Evolutionary conservation across 345 rosid genomes (phyloP).

Genomic region (Eucalyptus tenuipes): DNA sequence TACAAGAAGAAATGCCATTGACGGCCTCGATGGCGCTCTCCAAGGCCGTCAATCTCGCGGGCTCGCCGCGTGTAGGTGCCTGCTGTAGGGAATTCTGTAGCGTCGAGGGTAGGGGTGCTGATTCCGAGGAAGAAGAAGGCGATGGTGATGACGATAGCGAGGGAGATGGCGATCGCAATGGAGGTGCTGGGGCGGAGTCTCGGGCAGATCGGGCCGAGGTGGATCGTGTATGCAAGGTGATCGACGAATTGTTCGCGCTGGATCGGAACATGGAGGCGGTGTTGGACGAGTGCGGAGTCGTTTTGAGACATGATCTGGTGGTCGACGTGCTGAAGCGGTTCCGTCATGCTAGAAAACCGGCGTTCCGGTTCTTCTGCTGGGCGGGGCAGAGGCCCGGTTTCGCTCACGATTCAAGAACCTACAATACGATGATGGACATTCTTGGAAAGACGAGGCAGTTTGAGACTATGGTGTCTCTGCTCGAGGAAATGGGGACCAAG

Average conservation of each 20-base stretch:
- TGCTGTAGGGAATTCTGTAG: conserved; percentile 17
- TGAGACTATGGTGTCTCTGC: conserved; percentile 76
- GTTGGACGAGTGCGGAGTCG: conserved; percentile 53
- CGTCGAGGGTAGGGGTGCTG: background rate
- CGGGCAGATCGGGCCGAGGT: conserved; percentile 36
- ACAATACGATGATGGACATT: conserved; percentile 59
- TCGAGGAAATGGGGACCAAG: conserved; percentile 77
- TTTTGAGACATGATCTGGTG: conserved; percentile 44
- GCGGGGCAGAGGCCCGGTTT: conserved; percentile 50
- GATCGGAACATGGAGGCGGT: conserved; percentile 94
- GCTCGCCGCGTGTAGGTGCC: background rate
- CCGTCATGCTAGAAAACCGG: conserved; percentile 75
- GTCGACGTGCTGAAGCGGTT: conserved; percentile 52
- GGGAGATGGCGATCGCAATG: background rate
- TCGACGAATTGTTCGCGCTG: conserved; percentile 65
- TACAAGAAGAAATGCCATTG: conserved; percentile 39
- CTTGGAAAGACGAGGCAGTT: conserved; percentile 75
- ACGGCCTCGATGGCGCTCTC: background rate
- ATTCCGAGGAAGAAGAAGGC: conserved; percentile 3
- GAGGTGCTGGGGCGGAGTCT: background rate
- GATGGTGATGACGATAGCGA: conserved; percentile 8
- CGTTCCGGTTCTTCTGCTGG: conserved; percentile 82
- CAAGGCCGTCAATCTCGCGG: background rate
- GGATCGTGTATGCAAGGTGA: conserved; percentile 74
- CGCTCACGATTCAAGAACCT: conserved; percentile 64